phyloP scores from a whole-genome alignment of 257 asterid genomes.

The Asclepias syriaca region DNA sequence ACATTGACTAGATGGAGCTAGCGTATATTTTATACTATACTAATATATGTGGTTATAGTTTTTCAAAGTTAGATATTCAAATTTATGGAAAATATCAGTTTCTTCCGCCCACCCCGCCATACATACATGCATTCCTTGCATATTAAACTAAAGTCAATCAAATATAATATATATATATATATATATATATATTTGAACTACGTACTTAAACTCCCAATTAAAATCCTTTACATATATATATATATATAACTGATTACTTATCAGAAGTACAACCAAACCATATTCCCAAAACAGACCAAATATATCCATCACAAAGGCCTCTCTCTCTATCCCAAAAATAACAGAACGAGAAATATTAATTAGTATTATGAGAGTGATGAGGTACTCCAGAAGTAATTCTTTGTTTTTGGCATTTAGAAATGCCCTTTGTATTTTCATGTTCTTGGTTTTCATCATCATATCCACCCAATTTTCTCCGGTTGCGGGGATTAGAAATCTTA shows the following conservation, averaged over 20 bases:
- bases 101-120: constrained; percentile 12
- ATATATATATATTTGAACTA: no score
- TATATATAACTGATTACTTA: no score
- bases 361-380: not conserved
- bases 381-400: not conserved
- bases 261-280: no score
- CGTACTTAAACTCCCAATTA: not conserved
- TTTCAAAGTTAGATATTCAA: constrained; percentile 8
- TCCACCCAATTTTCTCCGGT: not conserved
- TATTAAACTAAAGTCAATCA: constrained; percentile 5
- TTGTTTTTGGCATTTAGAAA: constrained; percentile 12
- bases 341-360: no score
- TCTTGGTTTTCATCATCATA: constrained; percentile 11
- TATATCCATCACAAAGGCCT: no score
- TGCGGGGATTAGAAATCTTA: constrained; percentile 20
- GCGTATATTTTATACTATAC: no score
- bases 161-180: not conserved
- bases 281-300: no score
- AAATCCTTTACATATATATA: not conserved
- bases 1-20: not conserved
- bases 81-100: not conserved
- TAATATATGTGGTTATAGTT: not conserved
- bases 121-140: not conserved
- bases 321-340: no score
- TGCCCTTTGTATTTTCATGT: constrained; percentile 14